Evolutionary conservation across 257 asterid species (phyloP), one percentile per base, ranked within the genome.

Genomic region (Scutellaria baicalensis): DNA sequence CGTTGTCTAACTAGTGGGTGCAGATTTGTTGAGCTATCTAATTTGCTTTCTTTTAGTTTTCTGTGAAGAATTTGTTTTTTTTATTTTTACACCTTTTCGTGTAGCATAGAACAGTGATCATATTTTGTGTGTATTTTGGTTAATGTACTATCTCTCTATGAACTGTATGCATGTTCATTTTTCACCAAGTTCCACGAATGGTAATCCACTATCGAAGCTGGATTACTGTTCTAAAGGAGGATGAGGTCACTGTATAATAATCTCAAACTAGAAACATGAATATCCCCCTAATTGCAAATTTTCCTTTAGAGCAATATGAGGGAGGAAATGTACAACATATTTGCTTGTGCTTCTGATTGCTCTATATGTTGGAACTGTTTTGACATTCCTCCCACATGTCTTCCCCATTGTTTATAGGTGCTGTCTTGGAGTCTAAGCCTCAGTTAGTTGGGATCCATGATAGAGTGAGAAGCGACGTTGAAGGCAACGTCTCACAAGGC

Each of bases 391-490:
- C 17, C 38, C 2, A 20, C 21, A 9, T 2, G 52, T 47, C 0
- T 49, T 55, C 31, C 63, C 39, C 54, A 69, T 42, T 54, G 14
- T 51, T 70, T 43, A 2, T 73, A 93, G 99, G 97, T 69, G 93
- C 84, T 57, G 95, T 94, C 33, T 62, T 91, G 74, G 93, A 91
- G 79, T 84, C 97, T 36, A 94, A 89, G 77, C 76, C 99, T 58
- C 97, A 85, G 56, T 75, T 94, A 72, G 85, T 84, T 8, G 99
- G 99, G 48, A 80, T 86, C 72, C 95, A 89, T 20, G 97, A 91
- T 88, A 87, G 99, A 81, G 99, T 94, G 75, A 84, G 97, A 80
- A 94, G 96, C 0, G 99, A 91, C 70, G 76, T 84, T 23, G 96
- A 62, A 45, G 81, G 82, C 75, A 80, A 64, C n/a, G 59, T 20